These are phyloP conservation scores for Zymoseptoria ardabiliae DNA, from an alignment of 2,329 filamentous ascomycete species.

Conservation along the genomic window DNA sequence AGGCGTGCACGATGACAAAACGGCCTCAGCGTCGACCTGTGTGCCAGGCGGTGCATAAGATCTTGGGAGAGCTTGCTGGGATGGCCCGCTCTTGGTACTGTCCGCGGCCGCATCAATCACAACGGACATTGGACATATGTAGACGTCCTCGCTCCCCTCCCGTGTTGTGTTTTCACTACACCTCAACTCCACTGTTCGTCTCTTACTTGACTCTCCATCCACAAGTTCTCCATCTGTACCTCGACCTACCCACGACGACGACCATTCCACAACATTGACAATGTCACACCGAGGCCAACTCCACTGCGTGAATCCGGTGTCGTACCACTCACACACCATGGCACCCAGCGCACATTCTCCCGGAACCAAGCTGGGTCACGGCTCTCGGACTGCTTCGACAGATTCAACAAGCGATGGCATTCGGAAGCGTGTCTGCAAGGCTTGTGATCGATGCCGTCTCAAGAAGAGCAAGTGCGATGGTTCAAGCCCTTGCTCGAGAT, in stretches of 20 bases:
- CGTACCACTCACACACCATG: constrained; percentile 19
- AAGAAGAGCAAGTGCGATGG: constrained; percentile 66
- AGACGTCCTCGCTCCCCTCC: background rate
- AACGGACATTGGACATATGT: background rate
- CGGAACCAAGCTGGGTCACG: constrained; percentile 17
- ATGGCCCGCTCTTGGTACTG: background rate
- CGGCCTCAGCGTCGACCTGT: background rate
- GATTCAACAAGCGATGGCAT: constrained; percentile 24
- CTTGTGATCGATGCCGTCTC: constrained; percentile 57
- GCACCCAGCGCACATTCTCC: constrained; percentile 15
- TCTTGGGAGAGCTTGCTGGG: background rate
- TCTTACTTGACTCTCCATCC: background rate
- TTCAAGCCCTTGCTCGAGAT: constrained; percentile 53
- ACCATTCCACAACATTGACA: background rate
- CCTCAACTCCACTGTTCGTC: background rate
- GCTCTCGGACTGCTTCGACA: constrained; percentile 19
- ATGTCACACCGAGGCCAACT: constrained; percentile 19
- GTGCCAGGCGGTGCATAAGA: background rate
- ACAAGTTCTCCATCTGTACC: background rate
- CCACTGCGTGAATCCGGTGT: constrained; percentile 12
- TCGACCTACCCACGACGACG: background rate
- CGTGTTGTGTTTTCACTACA: background rate
- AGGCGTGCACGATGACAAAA: background rate
- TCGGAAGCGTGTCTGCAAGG: constrained; percentile 58
- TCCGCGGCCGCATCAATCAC: background rate